Evolutionary conservation across 352 stramenopile genomes (phyloP).

Genomic region (Phytophthora nicotianae): DNA sequence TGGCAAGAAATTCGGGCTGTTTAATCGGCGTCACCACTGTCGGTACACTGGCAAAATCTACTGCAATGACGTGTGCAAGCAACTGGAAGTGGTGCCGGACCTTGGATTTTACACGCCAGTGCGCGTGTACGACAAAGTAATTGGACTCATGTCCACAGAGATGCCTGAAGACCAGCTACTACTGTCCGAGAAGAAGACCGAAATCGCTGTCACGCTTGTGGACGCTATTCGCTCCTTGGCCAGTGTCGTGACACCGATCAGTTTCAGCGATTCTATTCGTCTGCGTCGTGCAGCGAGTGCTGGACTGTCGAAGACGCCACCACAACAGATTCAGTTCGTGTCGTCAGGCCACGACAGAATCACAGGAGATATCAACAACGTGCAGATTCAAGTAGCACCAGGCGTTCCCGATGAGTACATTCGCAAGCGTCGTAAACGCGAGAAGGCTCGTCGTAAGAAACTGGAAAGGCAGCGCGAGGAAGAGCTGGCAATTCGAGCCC

Average conservation of each 20-base stretch:
- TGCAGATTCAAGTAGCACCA: constrained; percentile 63
- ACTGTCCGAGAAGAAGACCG: constrained; percentile 85
- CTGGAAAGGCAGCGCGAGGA: constrained; percentile 75
- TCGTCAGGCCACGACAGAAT: constrained; percentile 47
- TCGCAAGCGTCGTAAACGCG: constrained; percentile 82
- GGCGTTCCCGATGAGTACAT: constrained; percentile 87
- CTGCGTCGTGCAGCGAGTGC: constrained; percentile 54
- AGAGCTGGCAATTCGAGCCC: constrained; percentile 70
- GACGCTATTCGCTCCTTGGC: constrained; percentile 67
- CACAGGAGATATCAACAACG: constrained; percentile 43
- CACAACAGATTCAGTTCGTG: constrained; percentile 73
- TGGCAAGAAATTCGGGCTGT: constrained; percentile 88
- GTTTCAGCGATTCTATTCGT: constrained; percentile 67
- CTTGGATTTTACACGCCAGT: constrained; percentile 81
- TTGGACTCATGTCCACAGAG: constrained; percentile 85
- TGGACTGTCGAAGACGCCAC: constrained; percentile 58
- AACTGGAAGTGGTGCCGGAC: constrained; percentile 80
- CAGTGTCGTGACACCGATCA: constrained; percentile 67
- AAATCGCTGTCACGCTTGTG: constrained; percentile 86
- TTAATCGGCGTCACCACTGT: constrained; percentile 89
- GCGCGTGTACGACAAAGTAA: constrained; percentile 77
- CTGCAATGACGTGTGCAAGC: constrained; percentile 81
- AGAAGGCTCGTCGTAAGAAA: constrained; percentile 79
- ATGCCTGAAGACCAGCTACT: constrained; percentile 84
- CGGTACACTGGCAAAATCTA: constrained; percentile 89